Conservation (phyloP, 345 rosid genomes). For the Anastatica hierochuntica region DNA sequence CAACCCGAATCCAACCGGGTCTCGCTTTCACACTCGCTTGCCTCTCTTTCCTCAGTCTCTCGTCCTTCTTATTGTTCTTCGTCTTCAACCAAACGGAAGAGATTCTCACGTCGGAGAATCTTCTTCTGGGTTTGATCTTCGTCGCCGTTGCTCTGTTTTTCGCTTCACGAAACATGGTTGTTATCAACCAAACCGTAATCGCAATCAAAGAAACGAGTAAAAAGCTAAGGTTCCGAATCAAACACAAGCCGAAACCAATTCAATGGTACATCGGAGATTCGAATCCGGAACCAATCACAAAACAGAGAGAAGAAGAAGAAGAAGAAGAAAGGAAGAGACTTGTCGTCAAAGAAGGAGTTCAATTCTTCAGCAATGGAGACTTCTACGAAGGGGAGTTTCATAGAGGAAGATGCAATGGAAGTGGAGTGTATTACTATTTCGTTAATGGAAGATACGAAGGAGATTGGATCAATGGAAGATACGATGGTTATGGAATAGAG, state of each 20-base stretch:
- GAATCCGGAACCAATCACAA: constrained; percentile 8
- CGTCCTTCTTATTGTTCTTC: constrained; percentile 41
- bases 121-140: constrained; percentile 60
- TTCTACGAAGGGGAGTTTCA: constrained; percentile 89
- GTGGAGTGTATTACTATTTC: constrained; percentile 74
- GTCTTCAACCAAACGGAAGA: constrained; percentile 44
- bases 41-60: constrained; percentile 35
- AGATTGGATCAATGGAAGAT: constrained; percentile 85
- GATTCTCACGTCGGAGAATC: constrained; percentile 64
- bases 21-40: constrained; percentile 46
- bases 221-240: constrained; percentile 32
- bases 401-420: constrained; percentile 76
- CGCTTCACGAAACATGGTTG: constrained; percentile 56
- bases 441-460: constrained; percentile 88
- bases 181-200: constrained; percentile 42
- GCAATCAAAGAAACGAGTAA: constrained; percentile 30
- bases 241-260: constrained; percentile 41
- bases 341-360: constrained; percentile 61
- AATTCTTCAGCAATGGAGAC: constrained; percentile 79
- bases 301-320: background rate
- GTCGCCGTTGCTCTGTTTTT: constrained; percentile 71
- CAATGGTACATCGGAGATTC: constrained; percentile 82
- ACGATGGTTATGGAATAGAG: constrained; percentile 88
- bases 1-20: constrained; percentile 48
- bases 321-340: constrained; percentile 21